Evolutionary conservation across 1,139 yeast genomes (phyloP), one percentile per base, ranked within the genome.

Genomic region (Candida pseudoviswanathii): DNA sequence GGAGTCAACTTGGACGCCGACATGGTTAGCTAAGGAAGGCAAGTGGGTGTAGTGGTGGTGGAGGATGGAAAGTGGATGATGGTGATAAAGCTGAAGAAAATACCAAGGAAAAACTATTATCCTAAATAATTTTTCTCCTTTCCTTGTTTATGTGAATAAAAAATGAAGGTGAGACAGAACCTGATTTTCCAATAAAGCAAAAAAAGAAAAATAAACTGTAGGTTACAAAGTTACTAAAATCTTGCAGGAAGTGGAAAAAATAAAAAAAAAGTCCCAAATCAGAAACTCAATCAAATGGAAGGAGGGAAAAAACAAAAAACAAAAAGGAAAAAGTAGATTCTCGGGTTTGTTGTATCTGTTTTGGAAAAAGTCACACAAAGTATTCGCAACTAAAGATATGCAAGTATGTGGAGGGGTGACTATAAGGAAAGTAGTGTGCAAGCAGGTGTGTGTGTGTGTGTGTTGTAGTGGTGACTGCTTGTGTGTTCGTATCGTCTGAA

Each of bases 1-100:
- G 96, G 90, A 2, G 60, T 44, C 46, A 73, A 58, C 46, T 65
- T 67, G 25, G 68, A 43, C 2, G 64, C 50, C 16, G 68, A 58
- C 70, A 67, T 67, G 9, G 27, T 10, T n/a, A 9, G 25, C 16
- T 16, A 16, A 16, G 16, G 16, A 16, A 16, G 16, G 16, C 16
- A 16, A 16, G 16, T 16, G 16, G 16, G 16, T 16, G 16, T 16
- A 16, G 16, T 16, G 16, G 16, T 16, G 16, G 16, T 16, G 16
- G 16, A 16, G 16, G 16, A 16, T 1, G 16, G 16, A 16, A 16
- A 16, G 16, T 16, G 16, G 16, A 16, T 16, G 16, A 16, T 16
- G 16, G 16, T 16, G 16, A 16, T 16, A 16, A 16, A 16, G 16
- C 16, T 16, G 16, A 16, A 16, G 16, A 16, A 16, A 16, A 31